Conservation (phyloP, 2,329 filamentous ascomycete genomes). For the Arthrocladium fulminans region DNA sequence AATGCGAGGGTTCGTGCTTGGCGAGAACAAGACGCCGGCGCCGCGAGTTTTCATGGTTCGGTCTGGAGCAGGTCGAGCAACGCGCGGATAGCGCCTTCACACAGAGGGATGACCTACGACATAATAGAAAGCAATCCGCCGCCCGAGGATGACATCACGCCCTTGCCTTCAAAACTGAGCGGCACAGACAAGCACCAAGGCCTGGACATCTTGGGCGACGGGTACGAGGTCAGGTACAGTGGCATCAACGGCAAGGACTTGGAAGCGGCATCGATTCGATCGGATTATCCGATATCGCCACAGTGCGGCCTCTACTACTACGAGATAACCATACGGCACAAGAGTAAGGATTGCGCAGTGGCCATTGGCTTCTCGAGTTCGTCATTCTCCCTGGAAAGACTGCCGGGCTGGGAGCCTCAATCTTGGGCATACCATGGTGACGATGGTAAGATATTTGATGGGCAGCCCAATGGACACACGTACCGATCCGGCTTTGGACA, state of each 20-base stretch:
- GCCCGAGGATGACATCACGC: conserved; percentile 52
- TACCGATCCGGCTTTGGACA: conserved; percentile 54
- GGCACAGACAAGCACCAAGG: conserved; percentile 63
- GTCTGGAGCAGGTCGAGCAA: conserved; percentile 30
- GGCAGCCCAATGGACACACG: conserved; percentile 45
- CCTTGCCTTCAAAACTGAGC: conserved; percentile 76
- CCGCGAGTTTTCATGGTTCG: background rate
- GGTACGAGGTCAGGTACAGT: conserved; percentile 59
- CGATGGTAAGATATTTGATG: conserved; percentile 55
- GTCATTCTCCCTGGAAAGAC: conserved; percentile 50
- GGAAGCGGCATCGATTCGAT: conserved; percentile 73
- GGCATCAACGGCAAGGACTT: conserved; percentile 53
- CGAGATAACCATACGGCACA: conserved; percentile 60
- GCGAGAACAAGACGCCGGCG: conserved; percentile 3
- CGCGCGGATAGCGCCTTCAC: conserved; percentile 51
- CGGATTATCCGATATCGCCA: conserved; percentile 76
- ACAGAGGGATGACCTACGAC: conserved; percentile 74
- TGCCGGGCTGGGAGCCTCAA: conserved; percentile 58
- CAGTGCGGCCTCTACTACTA: conserved; percentile 94
- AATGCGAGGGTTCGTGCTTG: conserved; percentile 40
- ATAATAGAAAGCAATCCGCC: conserved; percentile 66
- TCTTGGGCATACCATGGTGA: conserved; percentile 61
- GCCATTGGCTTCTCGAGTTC: conserved; percentile 53
- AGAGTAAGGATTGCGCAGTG: conserved; percentile 52
- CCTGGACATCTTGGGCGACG: conserved; percentile 66